Evolutionary conservation across 164 flowering plant species (phyloP), one percentile per base, ranked within the genome.

Genomic region (Brasenia schreberi): DNA sequence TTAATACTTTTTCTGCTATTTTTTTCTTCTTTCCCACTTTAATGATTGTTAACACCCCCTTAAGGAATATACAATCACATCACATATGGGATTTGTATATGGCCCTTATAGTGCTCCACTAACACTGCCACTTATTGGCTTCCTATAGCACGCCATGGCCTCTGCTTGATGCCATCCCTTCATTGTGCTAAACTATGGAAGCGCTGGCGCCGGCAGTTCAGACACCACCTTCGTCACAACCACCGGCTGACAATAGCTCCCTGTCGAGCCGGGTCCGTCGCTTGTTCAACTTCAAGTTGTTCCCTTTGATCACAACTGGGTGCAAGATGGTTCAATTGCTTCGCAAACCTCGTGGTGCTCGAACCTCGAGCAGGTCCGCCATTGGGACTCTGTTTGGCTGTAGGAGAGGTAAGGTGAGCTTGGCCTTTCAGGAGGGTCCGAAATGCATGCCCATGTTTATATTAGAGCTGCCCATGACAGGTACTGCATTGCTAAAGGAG

Each of bases 241-340:
- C 10, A 9, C 4, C 7, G 56, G 16, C 16, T 4, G 75, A 71
- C 19, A 82, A 79, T 65, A 75, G 81, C 63, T 70, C 81, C 5
- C 74, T 72, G 60, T 45, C 77, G 5, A 74, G 77, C 5, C 86
- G 90, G 10, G 72, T 89, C 64, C 67, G 87, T 19, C 72, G 76
- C 10, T 84, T 92, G 88, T 84, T 92, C 86, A 49, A 14, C 56
- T 49, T 49, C 16, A 92, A 87, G 76, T 83, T 92, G 59, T 81
- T 87, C 77, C 94, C 96, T 2, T 74, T 85, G 75, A 66, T 91
- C 27, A 86, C 78, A 69, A 78, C 96, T 11, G 92, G 95, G 4
- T 86, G 92, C 87, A 92, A 88, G 67, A 84, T 92, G 89, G 94
- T 86, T 49, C 84, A 89, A 0, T 72, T 89, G 5, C 68, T 86